Conservation (phyloP, 495 filamentous ascomycete species). For the Alectoria sarmentosa region DNA sequence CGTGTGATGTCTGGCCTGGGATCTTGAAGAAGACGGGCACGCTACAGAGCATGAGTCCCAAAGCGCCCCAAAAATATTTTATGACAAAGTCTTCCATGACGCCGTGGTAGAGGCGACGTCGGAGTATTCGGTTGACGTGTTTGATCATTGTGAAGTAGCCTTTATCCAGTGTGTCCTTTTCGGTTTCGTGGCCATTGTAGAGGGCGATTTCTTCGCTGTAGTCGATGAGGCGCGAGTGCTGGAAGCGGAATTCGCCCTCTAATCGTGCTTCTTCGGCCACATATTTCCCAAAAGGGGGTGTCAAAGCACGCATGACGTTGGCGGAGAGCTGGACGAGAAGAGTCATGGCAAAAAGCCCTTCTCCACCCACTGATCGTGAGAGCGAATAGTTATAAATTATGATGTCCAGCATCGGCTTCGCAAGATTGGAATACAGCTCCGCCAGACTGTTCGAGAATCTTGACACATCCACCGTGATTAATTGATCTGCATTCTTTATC, state of each 20-base stretch:
- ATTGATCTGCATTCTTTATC: constrained; percentile 97
- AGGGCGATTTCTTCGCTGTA: constrained; percentile 92
- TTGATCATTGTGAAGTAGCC: constrained; percentile 98
- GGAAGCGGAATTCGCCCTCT: constrained; percentile 93
- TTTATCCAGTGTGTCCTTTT: constrained; percentile 96
- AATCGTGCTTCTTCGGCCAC: constrained; percentile 92
- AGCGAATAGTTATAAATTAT: constrained; percentile 91
- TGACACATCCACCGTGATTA: constrained; percentile 92
- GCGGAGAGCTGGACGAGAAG: constrained; percentile 89
- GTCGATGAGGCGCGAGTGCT: constrained; percentile 90
- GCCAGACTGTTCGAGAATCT: constrained; percentile 93
- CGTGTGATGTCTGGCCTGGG: constrained; percentile 62
- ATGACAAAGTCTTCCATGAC: constrained; percentile 99
- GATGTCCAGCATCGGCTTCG: constrained; percentile 92
- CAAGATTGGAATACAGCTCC: constrained; percentile 95
- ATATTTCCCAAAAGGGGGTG: constrained; percentile 97
- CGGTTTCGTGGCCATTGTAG: constrained; percentile 87
- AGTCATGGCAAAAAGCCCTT: constrained; percentile 91
- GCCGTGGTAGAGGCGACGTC: constrained; percentile 84
- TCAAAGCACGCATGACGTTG: constrained; percentile 86
- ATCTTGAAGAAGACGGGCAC: constrained; percentile 94
- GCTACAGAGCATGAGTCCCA: constrained; percentile 90
- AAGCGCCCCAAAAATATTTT: constrained; percentile 97
- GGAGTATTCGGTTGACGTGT: constrained; percentile 92
- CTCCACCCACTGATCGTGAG: constrained; percentile 86